Evolutionary conservation across 2,329 filamentous ascomycete species (phyloP), one percentile per base, ranked within the genome.

Genomic region (Diaporthe eres): DNA sequence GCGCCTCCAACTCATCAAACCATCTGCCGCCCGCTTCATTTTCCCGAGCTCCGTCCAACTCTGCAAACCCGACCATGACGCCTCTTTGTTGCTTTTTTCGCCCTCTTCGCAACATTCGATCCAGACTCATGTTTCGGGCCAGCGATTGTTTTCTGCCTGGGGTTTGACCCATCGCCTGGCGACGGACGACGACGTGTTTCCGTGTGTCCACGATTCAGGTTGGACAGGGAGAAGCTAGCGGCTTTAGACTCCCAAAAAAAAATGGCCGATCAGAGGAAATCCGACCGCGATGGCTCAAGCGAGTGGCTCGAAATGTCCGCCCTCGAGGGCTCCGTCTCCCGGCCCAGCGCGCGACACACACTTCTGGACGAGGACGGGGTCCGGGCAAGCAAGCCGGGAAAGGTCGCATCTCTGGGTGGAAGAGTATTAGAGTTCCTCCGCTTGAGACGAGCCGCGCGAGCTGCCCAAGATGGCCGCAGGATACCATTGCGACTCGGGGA

Each of bases 401-500:
- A 53, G 15, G 9, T 17, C n/a, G 17, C 65, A 39, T 68, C 65
- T 51, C 7, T 68, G 13, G 22, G 12, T 53, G 65, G 22, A 53
- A 68, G 47, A 37, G 4, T 68, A 8, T 19, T 68, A 1, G 65
- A 68, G 19, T 53, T 68, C 8, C 47, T 68, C 8, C 74, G 80
- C 12, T 77, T 79, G 47, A 76, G 76, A 63, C 78, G 73, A 47
- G 61, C 74, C 3, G 72, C 81, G 19, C 77, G 75, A 1, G 78
- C 80, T 4, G 81, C 80, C 34, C 78, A 77, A 13, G 78, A 82
- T 67, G 80, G 81, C 15, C 81, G 81, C n/a, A 80, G 78, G 22
- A 79, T 82, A 17, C 78, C 80, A 3, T 73, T 82, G 39, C 57
- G 76, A 42, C 61, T 75, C 22, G 77, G 60, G 63, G 49, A 44